A percentile compares a stretch with the other conserved stretches of the same genome.
Evolutionary conservation across 2,329 filamentous ascomycete genomes (phyloP).

Genomic region (Ceratocystis papillata): DNA sequence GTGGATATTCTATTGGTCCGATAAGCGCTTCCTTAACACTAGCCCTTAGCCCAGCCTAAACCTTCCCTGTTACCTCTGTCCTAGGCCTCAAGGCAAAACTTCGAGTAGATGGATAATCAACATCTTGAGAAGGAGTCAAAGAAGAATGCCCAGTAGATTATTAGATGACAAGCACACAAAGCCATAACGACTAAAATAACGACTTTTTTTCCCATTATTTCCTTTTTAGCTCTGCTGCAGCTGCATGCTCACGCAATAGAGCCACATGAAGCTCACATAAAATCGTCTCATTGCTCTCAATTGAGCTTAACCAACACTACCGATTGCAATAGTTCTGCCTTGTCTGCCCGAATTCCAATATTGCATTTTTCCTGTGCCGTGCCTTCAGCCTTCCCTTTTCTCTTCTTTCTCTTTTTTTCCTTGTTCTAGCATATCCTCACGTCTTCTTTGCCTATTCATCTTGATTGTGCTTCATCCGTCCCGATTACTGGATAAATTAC

Average conservation of each 20-base stretch:
- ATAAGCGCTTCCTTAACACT: not conserved
- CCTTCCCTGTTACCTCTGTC: not conserved
- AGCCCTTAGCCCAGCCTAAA: not conserved
- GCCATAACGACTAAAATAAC: not conserved
- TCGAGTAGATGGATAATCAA: not conserved
- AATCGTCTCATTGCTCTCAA: too few relatives aligned
- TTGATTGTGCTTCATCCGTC: not conserved
- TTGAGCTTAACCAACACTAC: too few relatives aligned
- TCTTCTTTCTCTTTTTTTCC: not conserved
- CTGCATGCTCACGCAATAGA: too few relatives aligned
- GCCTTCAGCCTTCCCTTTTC: not conserved
- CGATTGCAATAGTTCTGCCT: not conserved
- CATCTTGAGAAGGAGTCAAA: too few relatives aligned
- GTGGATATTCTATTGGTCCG: not conserved
- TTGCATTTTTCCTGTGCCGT: not conserved
- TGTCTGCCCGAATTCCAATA: not conserved
- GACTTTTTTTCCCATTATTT: not conserved
- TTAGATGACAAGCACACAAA: too few relatives aligned
- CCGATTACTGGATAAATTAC: not conserved
- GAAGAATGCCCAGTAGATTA: too few relatives aligned
- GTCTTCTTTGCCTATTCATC: not conserved
- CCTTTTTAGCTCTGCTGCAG: not conserved
- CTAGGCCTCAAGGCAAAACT: not conserved
- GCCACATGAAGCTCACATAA: too few relatives aligned
- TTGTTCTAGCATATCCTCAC: slow-evolving; percentile 3